Evolutionary conservation across 371 early-diverging fungal species (phyloP), one percentile per base, ranked within the genome.

Genomic region (Gilbertella persicaria): DNA sequence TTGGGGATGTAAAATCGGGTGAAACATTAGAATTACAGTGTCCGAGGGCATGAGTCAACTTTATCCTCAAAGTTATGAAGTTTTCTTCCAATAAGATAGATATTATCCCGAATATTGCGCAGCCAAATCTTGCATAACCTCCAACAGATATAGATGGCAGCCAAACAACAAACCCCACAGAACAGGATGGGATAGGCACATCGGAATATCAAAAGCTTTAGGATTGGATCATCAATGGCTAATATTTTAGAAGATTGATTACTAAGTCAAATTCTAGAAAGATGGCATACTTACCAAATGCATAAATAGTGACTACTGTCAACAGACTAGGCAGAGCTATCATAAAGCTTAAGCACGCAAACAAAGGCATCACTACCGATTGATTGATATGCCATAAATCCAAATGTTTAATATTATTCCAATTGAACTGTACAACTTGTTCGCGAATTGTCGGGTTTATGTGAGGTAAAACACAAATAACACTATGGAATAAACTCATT

Each of bases 41-140:
- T 33, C 33, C 33, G 33, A 33, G 13, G 13, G 28, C n/a, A 33
- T 6, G 4, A 33, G 8, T 5, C 6, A 33, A 9, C 12, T 5
- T 33, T 10, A 33, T 33, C 52, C 10, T 53, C 57, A 30, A 87
- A 42, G 42, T 87, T 87, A 51, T 84, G 85, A 43, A 87, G 65
- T 38, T 64, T 78, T 24, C 61, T 67, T 7, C 88, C 88, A 23
- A 83, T 67, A 37, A 85, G 53, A 45, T 87, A 87, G 39, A 71
- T 72, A 25, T 76, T 74, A 24, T 87, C 82, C 7, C 80, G 73
- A 9, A 87, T 75, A 28, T 56, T 56, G 14, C 67, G 65, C 19
- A 74, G 64, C 84, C 83, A 84, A 1, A 53, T 53, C 8, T 42
- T 45, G 16, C 58, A 57, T 16, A 82, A 55, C 6, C 44, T 29